Evolutionary conservation across 78 protist genomes (phyloP).

Genomic region (Dictyostelium brefeldianum): DNA sequence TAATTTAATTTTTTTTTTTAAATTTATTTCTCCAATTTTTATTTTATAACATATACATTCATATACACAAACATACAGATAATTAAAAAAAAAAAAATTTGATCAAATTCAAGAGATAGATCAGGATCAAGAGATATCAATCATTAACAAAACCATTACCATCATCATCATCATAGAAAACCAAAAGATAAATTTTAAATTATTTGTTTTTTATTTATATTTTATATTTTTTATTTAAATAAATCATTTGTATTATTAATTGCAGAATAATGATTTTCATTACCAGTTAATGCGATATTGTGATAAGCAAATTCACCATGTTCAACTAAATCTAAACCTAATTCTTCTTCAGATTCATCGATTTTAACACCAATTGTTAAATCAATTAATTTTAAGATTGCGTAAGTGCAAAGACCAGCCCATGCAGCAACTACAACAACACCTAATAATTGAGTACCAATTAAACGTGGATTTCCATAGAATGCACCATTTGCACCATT

Average conservation of each 20-base stretch:
- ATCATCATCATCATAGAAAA: too few species aligned
- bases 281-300: conserved; percentile 32
- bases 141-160: too few species aligned
- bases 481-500: conserved; percentile 74
- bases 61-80: too few species aligned
- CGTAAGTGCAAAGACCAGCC: conserved; percentile 59
- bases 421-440: conserved; percentile 76
- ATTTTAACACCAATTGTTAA: conserved; percentile 25
- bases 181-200: neutral
- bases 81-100: too few species aligned
- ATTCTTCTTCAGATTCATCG: conserved; percentile 65
- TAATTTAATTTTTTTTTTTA: too few species aligned
- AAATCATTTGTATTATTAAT: conserved; percentile 21
- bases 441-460: conserved; percentile 71
- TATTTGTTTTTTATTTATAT: neutral
- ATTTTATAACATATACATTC: too few species aligned
- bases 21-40: too few species aligned
- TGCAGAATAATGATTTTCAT: conserved; percentile 21
- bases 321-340: conserved; percentile 74
- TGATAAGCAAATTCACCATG: conserved; percentile 82
- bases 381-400: conserved; percentile 39
- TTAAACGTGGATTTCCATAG: conserved; percentile 57
- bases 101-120: too few species aligned
- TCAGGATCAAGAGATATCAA: too few species aligned
- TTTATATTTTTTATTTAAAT: conserved; percentile 22